phyloP scores from a whole-genome alignment of 257 asterid genomes.

The Fraxinus quadrangulata region DNA sequence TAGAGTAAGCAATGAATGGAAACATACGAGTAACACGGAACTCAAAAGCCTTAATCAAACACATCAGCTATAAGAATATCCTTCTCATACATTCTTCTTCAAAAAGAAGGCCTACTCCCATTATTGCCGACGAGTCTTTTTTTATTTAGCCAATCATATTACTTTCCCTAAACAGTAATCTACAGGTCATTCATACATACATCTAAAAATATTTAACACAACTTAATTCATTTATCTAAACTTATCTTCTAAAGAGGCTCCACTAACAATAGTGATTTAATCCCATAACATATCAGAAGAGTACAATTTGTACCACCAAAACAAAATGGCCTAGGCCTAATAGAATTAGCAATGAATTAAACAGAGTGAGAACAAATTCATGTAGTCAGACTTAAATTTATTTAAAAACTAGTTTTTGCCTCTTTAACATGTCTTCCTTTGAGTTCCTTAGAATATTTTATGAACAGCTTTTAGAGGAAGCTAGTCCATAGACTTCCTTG shows the following conservation, averaged over 20 bases:
- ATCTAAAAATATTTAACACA: no score
- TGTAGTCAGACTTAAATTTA: neutral
- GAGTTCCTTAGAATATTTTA: neutral
- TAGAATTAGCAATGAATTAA: neutral
- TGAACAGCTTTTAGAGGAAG: no score
- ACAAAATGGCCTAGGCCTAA: no score
- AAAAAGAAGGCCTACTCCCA: neutral
- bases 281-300: neutral
- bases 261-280: neutral
- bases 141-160: neutral
- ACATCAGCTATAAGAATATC: neutral
- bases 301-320: no score
- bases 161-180: neutral
- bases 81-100: neutral
- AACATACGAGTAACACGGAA: neutral
- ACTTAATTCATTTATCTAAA: neutral
- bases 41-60: neutral
- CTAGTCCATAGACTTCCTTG: no score
- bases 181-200: neutral
- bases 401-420: neutral
- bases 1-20: neutral
- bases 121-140: neutral
- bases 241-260: neutral
- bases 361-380: neutral
- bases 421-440: neutral